These are phyloP conservation scores for Xylariaceae sp. DNA, from an alignment of 2,329 filamentous ascomycete genomes.

Conservation along the genomic window DNA sequence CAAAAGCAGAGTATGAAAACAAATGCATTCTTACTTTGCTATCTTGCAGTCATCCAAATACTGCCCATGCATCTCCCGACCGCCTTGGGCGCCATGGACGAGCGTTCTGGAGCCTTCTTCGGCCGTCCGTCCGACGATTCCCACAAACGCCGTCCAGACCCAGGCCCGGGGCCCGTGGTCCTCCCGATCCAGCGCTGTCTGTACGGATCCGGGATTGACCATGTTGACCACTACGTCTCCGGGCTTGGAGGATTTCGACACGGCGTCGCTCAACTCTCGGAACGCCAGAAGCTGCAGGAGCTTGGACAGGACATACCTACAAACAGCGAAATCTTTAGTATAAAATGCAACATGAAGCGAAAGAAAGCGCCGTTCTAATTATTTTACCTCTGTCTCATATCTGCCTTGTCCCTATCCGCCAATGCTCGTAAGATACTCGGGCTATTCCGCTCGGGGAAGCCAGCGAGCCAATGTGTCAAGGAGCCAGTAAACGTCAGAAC, in stretches of 20 bases:
- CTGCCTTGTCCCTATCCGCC: conserved; percentile 5
- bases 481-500: conserved; percentile 17
- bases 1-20: too few species aligned
- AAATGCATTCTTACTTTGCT: conserved; percentile 9
- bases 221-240: conserved; percentile 9
- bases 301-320: conserved; percentile 16
- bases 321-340: too few species aligned
- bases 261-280: conserved; percentile 7
- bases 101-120: conserved; percentile 14
- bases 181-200: conserved; percentile 13
- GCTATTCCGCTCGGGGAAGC: conserved; percentile 12
- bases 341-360: too few species aligned
- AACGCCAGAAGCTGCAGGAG: conserved; percentile 13
- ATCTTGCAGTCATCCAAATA: conserved; percentile 17
- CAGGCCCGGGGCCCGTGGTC: not conserved
- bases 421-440: conserved; percentile 8
- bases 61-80: conserved; percentile 13
- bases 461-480: conserved; percentile 14
- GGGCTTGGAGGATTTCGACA: conserved; percentile 8
- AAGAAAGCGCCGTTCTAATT: too few species aligned
- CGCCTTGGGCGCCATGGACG: conserved; percentile 13
- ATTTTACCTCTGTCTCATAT: conserved; percentile 8
- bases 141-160: conserved; percentile 5
- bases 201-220: conserved; percentile 13
- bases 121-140: conserved; percentile 9